Base-by-base conservation (phyloP, 495 filamentous ascomycete species). In the Collariella sp. region DNA sequence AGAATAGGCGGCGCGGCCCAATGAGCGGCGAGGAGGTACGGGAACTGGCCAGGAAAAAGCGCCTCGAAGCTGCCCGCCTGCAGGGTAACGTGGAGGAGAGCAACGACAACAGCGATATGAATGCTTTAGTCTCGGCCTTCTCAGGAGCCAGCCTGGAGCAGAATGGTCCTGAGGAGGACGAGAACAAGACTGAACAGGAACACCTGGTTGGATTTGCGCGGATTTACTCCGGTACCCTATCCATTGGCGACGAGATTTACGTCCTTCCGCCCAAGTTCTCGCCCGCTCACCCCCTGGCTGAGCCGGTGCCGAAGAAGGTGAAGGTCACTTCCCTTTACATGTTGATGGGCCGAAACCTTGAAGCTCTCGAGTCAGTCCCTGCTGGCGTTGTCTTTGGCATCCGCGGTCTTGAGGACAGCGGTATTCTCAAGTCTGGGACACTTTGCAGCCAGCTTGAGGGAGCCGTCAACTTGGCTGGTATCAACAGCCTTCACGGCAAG, bases 311-410 rank as follows among this genome's bases (percentile, higher is more conserved):
- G 0, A 77, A 84, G 60, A 91, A 91, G 66, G 83, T 91, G 34
- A 90, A 79, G 1, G 83, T 99, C 29, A 91, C 83, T 24, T 87
- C 88, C 5, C 74, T 99, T 18, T 99, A 99, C 70, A 85, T 97
- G 57, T 78, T 99, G 45, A 99, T 99, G 93, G 93, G 93, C 33
- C 79, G 90, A 39, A 83, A 85, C 56, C 77, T 99, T 1, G 93
- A 97, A 61, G 77, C 85, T 0, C 80, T 99, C 3, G 73, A 79
- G 39, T 86, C 86, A 0, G 90, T 97, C 0, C 90, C 93, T 3
- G 91, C 93, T 19, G 93, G 93, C 26, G 89, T 93, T 9, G 87
- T 99, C 9, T 96, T 97, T 64, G 93, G 91, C n/a, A 89, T 99
- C 33, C 88, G 83, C 16, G 93, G 93, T 18, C 79, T 99, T 10